Evolutionary conservation across 129 eudicot genomes (phyloP), one percentile per base, ranked within the genome.

Genomic region (Scalesia atractyloides): DNA sequence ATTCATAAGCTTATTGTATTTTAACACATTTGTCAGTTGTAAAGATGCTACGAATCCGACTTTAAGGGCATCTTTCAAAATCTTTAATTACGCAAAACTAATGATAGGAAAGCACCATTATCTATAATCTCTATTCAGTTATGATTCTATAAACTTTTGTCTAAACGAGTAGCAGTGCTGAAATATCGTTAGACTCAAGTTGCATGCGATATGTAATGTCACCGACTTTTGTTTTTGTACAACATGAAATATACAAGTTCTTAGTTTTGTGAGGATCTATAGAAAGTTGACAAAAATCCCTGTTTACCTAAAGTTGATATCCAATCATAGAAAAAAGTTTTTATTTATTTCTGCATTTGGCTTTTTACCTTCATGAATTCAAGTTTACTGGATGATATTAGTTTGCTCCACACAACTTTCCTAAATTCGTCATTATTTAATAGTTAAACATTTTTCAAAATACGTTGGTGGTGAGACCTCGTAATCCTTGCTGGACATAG

Each of bases 11-110:
- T 59, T 59, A 12, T 59, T 24, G 43, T 11, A 59, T 59, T 5
- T 59, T 9, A n/a, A 9, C 68, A 64, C 68, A 5, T 37, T n/a
- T 64, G 64, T 39, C 53, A 64, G 11, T 46, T 41, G 9, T 41
- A 64, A 17, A 64, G 16, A 39, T 39, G 51, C 69, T 41, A 64
- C 8, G 20, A 18, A 39, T 7, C 51, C 18, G 69, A 58, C 39
- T 58, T 58, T 26, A 58, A 3, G 39, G 26, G 9, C 48, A 63
- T 63, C 34, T 20, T 15, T 34, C 17, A 9, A 64, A 59, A 41
- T 17, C 51, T 16, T 37, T 64, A 41, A 5, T 37, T 13, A 36
- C n/a, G 3, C 17, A 64, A 64, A 64, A 64, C 30, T 39, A 37
- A 64, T 37, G 26, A 64, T 64, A 14, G 63, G 37, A 57, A 54